Base-by-base conservation (phyloP, 306 rosid genomes). In the Trifolium subterraneum region DNA sequence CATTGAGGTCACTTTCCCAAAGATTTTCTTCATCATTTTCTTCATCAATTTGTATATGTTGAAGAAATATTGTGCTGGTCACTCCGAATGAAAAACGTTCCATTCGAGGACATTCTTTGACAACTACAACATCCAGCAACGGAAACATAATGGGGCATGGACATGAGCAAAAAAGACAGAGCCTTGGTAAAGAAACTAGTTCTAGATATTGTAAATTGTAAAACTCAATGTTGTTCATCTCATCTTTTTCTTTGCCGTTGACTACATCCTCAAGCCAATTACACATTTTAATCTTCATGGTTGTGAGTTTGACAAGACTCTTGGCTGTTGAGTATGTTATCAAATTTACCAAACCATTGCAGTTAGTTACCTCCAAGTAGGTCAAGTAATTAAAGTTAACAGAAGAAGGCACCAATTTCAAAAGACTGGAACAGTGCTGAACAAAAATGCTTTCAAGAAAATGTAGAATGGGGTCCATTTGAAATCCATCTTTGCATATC, bases 311-410 rank as follows among this genome's bases (percentile, higher is more conserved):
- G 27, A 19, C 29, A 23, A 54, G 29, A 19, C 61, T 20, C 13
- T 20, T 54, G 20, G 61, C 61, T 54, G 61, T 54, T 20, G 61
- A 54, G 14, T 25, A 19, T 0, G 61, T 54, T 9, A 54, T 20
- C 61, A 54, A 54, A 54, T 54, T 20, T 54, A 54, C 20, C 61
- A 54, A 54, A 1, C 61, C 61, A 54, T 54, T 54, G 29, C 61
- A 54, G 9, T 54, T 8, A 19, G 13, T 20, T 20, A 54, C 61
- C 14, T 2, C 31, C 29, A 54, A 54, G 2, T 54, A 0, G 31
- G 29, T 54, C 61, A 54, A 54, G 61, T 20, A 54, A 19, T 5
- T 19, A 54, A 54, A 54, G 13, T 31, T 54, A 20, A 54, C 61
- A 20, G 61, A 19, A 25, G 61, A 19, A 54, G 61, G 61, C 31